Percentiles rank a stretch among this genome's conserved stretches.
Conservation (phyloP, 352 stramenopile genomes). For the Pythium biforme region DNA sequence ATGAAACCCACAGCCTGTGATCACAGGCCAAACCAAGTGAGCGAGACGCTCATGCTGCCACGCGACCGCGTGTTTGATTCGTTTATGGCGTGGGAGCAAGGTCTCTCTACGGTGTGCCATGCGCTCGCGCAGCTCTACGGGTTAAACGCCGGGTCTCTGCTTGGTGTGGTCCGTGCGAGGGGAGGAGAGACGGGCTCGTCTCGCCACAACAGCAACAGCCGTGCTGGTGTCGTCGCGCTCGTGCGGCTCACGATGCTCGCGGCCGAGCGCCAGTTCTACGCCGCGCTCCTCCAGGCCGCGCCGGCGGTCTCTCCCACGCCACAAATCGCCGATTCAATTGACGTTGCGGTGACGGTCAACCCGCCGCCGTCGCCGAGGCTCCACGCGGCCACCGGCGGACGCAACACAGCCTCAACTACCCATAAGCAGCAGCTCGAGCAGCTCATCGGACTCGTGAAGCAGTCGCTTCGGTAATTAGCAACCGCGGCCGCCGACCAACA, state of each 20-base stretch:
- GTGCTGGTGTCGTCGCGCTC: constrained; percentile 21
- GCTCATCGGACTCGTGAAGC: constrained; percentile 52
- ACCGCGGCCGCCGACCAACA: constrained; percentile 60
- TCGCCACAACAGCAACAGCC: neutral
- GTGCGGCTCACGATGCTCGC: constrained; percentile 22
- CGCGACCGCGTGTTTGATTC: constrained; percentile 3
- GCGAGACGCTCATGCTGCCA: neutral
- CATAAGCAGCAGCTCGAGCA: constrained; percentile 57
- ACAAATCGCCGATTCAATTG: too few species aligned
- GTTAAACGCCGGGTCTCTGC: constrained; percentile 1
- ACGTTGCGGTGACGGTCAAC: too few species aligned
- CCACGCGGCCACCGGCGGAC: constrained; percentile 3
- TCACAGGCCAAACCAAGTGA: neutral
- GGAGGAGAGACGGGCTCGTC: neutral
- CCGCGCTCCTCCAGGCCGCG: neutral
- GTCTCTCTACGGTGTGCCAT: constrained; percentile 13
- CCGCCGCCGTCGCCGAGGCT: constrained; percentile 9
- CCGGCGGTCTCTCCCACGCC: too few species aligned
- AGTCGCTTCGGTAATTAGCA: constrained; percentile 34
- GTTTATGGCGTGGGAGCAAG: constrained; percentile 29
- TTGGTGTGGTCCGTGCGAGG: neutral
- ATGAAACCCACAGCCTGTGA: constrained; percentile 4
- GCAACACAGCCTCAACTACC: too few species aligned
- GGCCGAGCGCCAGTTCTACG: constrained; percentile 17
- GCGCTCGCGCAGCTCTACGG: constrained; percentile 27